phyloP scores from a whole-genome alignment of 805 yeast species.

The Yarrowia sp. region DNA sequence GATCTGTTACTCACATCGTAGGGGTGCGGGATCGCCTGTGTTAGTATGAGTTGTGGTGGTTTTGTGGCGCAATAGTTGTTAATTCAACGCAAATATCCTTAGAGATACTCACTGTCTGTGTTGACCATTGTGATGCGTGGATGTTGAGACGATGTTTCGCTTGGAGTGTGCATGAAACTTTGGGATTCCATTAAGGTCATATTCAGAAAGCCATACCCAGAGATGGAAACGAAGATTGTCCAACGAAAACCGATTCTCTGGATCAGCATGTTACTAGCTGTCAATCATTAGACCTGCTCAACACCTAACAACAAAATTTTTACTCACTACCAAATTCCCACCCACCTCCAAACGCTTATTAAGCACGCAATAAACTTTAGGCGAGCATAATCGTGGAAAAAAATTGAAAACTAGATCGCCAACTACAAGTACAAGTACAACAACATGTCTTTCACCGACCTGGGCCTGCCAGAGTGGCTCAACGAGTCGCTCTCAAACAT shows the following conservation, averaged over 20 bases:
- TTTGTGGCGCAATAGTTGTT: too few relatives aligned
- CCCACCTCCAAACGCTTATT: neutral
- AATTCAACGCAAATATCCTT: too few relatives aligned
- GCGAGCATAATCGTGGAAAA: slow-evolving; percentile 14
- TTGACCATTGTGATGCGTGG: neutral
- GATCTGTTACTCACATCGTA: slow-evolving; percentile 11
- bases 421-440: neutral
- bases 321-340: too few relatives aligned
- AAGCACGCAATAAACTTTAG: neutral
- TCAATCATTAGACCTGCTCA: too few relatives aligned
- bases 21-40: slow-evolving; percentile 9
- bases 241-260: too few relatives aligned
- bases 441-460: slow-evolving; percentile 46
- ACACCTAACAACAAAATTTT: too few relatives aligned
- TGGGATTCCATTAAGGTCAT: neutral
- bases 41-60: neutral
- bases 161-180: slow-evolving; percentile 13
- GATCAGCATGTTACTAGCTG: too few relatives aligned
- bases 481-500: slow-evolving; percentile 74
- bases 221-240: too few relatives aligned
- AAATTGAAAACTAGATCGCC: neutral
- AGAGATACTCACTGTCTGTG: slow-evolving; percentile 6
- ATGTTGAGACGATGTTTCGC: neutral
- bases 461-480: slow-evolving; percentile 88
- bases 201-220: too few relatives aligned